Conservation (phyloP, 352 stramenopile genomes). For the Phytophthora ramorum region DNA sequence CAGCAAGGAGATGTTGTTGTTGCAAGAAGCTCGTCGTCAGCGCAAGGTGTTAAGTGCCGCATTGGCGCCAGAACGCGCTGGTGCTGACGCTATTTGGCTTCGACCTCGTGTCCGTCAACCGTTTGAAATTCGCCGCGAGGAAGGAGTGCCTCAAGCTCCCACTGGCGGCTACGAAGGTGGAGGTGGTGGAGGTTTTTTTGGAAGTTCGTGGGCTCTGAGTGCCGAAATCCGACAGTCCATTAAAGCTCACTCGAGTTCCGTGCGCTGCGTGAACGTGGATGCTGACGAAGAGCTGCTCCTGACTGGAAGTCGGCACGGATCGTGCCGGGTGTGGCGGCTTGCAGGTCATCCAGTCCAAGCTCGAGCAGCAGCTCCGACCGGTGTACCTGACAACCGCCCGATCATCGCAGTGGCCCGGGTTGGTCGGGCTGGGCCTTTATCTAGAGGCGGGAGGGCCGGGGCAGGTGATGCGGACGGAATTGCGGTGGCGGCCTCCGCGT, state of each 20-base stretch:
- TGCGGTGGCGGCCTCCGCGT: constrained; percentile 52
- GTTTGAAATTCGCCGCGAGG: constrained; percentile 30
- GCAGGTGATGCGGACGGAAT: constrained; percentile 33
- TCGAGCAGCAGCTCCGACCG: constrained; percentile 21
- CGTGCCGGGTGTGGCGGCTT: constrained; percentile 74
- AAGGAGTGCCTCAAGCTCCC: constrained; percentile 17
- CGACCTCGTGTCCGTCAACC: constrained; percentile 34
- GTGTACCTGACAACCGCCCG: constrained; percentile 23
- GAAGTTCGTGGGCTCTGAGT: constrained; percentile 36
- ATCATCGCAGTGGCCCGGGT: constrained; percentile 35
- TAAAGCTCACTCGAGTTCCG: constrained; percentile 69
- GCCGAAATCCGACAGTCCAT: constrained; percentile 62
- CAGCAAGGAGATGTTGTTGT: constrained; percentile 57
- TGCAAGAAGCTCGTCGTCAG: constrained; percentile 62
- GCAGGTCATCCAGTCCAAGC: constrained; percentile 54
- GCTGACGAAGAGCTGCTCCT: constrained; percentile 66
- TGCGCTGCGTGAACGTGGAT: constrained; percentile 64
- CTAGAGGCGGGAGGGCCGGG: constrained; percentile 5
- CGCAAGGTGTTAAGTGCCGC: constrained; percentile 37
- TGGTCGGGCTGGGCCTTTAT: constrained; percentile 8
- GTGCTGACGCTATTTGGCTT: constrained; percentile 42
- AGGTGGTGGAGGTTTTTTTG: constrained; percentile 14
- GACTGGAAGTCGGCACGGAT: constrained; percentile 79
- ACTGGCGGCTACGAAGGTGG: constrained; percentile 37
- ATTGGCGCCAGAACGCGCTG: constrained; percentile 31